phyloP scores from a whole-genome alignment of 257 asterid genomes.

The Datura wrightii region DNA sequence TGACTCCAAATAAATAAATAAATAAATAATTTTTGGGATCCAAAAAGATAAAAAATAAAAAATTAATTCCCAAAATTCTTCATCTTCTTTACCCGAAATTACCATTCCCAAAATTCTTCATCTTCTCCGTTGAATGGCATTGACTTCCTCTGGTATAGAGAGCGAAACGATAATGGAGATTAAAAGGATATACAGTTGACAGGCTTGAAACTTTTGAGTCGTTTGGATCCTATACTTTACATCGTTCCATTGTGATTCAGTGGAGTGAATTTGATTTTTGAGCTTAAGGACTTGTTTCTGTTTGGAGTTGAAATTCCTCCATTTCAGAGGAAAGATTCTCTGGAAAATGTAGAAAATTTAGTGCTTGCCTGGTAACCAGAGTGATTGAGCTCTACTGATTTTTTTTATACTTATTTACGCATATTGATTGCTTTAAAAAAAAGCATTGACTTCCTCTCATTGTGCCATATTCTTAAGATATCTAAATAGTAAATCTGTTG shows the following conservation, averaged over 20 bases:
- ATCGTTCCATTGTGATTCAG: slow-evolving; percentile 17
- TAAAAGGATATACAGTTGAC: slow-evolving; percentile 28
- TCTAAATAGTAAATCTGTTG: too few species aligned
- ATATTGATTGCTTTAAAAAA: slow-evolving; percentile 16
- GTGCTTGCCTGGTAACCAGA: slow-evolving; percentile 24
- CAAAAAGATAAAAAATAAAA: too few species aligned
- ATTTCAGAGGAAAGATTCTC: slow-evolving; percentile 24
- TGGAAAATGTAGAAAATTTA: slow-evolving; percentile 16
- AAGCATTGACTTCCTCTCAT: too few species aligned
- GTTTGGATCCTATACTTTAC: slow-evolving; percentile 13
- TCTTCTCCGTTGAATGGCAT: too few species aligned
- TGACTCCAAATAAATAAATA: too few species aligned
- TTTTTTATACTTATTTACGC: slow-evolving; percentile 21
- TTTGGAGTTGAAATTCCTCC: slow-evolving; percentile 27
- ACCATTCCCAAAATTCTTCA: too few species aligned
- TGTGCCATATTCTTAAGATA: too few species aligned
- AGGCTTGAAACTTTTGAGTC: slow-evolving; percentile 18
- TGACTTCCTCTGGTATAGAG: slow-evolving; percentile 32
- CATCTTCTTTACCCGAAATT: too few species aligned
- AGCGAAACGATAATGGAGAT: slow-evolving; percentile 36
- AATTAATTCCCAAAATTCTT: too few species aligned
- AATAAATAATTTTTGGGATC: too few species aligned
- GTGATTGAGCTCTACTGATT: slow-evolving; percentile 21
- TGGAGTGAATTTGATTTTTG: slow-evolving; percentile 24
- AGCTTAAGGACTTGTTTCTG: not conserved